Base-by-base conservation (phyloP, 2,329 filamentous ascomycete species). In the Claviceps spartinae region DNA sequence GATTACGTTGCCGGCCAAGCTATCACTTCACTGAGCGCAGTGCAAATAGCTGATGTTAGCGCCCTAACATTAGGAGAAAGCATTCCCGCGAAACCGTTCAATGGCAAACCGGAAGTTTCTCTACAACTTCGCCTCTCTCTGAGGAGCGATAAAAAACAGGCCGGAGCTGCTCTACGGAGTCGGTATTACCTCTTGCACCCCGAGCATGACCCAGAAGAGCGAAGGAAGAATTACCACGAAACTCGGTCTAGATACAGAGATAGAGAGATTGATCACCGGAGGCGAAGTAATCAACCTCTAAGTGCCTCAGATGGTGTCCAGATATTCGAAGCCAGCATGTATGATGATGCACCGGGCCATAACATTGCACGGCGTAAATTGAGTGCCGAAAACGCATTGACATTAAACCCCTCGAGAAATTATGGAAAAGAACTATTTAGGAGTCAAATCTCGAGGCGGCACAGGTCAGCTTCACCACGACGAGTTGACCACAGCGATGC, bases 141-240 rank as follows among this genome's bases (percentile, higher is more conserved):
- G 5, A 73, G 76, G 26, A 76, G 80, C 22, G 93, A 98, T 69
- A 84, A 77, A 63, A 98, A 98, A 69, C 78, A 82, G 60, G 78
- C 74, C 44, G 84, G 87, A 42, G 91, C 93, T 1, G 80, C 88
- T 11, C 78, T 85, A 49, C 78, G 86, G 55, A 97, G 91, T 68
- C 79, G 88, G 13, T 97, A 94, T 71, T 98, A 98, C 65, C 80
- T 96, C 38, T 77, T 93, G 61, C 87, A 97, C 60, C 91, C 91
- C 1, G 87, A 95, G 60, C 82, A 89, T 63, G 90, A 95, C 61
- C 88, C 85, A 2, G 82, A 83, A 58, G 88, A 87, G 69, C 78
- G 80, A 50, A 72, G 82, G 56, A 77, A 82, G 54, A 74, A 73
- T 54, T 73, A 78, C 49, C 74, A 78, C 42, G 66, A 71, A 53